Evolutionary conservation across 768 basidiomycete species (phyloP).

Genomic region (Butyriboletus loyo): DNA sequence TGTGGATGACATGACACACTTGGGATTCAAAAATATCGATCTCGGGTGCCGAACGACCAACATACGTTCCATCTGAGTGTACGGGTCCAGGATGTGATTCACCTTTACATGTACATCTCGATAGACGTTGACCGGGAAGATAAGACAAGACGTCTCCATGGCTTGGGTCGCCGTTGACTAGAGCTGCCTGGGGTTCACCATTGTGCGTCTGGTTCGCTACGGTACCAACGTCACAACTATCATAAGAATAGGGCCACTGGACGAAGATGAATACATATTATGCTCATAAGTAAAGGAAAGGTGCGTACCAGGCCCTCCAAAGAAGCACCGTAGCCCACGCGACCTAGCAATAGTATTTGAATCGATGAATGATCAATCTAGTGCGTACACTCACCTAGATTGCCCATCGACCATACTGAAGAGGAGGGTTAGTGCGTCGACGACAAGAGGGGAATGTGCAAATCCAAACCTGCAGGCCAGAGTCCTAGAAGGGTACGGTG

Average conservation of each 20-base stretch:
- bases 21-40: slow-evolving; percentile 90
- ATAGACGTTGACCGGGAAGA: slow-evolving; percentile 85
- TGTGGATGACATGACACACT: slow-evolving; percentile 33
- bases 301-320: slow-evolving; percentile 73
- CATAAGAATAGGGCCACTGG: slow-evolving; percentile 82
- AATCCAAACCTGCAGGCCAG: slow-evolving; percentile 60
- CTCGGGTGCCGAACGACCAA: slow-evolving; percentile 82
- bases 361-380: neutral
- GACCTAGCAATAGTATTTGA: slow-evolving; percentile 39
- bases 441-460: neutral
- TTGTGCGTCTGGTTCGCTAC: slow-evolving; percentile 76
- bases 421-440: slow-evolving; percentile 11
- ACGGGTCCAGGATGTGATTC: slow-evolving; percentile 88
- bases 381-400: slow-evolving; percentile 50
- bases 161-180: slow-evolving; percentile 54
- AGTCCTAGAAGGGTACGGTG: slow-evolving; percentile 40
- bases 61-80: slow-evolving; percentile 70
- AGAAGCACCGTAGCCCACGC: slow-evolving; percentile 85
- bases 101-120: slow-evolving; percentile 82
- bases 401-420: slow-evolving; percentile 71
- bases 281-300: neutral
- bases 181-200: slow-evolving; percentile 59
- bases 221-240: slow-evolving; percentile 93
- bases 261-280: neutral
- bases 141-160: slow-evolving; percentile 63